These are phyloP conservation scores for Coemansia erecta DNA, from an alignment of 192 early-diverging fungal genomes.

Conservation along the genomic window DNA sequence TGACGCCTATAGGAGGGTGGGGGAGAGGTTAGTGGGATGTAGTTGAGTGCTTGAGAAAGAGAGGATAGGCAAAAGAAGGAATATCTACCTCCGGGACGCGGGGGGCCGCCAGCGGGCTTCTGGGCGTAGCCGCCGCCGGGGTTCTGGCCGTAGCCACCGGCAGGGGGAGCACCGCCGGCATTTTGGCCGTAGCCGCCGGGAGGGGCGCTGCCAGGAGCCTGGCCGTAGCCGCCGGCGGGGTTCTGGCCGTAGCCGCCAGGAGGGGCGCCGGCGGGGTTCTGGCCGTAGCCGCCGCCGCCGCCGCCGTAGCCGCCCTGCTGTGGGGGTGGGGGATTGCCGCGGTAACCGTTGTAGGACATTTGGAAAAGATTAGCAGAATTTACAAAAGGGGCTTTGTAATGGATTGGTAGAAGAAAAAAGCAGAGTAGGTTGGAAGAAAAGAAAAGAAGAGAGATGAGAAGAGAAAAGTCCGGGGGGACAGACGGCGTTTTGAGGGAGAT, in stretches of 20 bases:
- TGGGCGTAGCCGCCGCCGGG: slow-evolving; percentile 10
- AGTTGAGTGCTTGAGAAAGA: not conserved
- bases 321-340: slow-evolving; percentile 19
- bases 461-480: not conserved
- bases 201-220: not conserved
- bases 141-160: slow-evolving; percentile 5
- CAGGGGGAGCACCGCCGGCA: too few species aligned
- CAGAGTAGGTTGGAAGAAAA: not conserved
- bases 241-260: slow-evolving; percentile 6
- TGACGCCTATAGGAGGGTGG: slow-evolving; percentile 6
- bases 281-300: slow-evolving; percentile 20
- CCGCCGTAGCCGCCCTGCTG: slow-evolving; percentile 14
- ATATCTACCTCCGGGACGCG: slow-evolving; percentile 9
- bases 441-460: not conserved
- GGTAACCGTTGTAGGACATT: slow-evolving; percentile 35
- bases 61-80: slow-evolving; percentile 2
- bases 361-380: slow-evolving; percentile 1
- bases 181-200: too few species aligned
- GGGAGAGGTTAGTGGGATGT: not conserved
- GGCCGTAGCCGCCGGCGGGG: not conserved
- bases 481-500: not conserved
- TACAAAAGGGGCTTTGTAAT: slow-evolving; percentile 2
- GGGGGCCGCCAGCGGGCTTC: not conserved
- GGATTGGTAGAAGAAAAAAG: slow-evolving; percentile 1
- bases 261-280: not conserved